Conservation (phyloP, 2,329 filamentous ascomycete species). For the Colletotrichum tanaceti region DNA sequence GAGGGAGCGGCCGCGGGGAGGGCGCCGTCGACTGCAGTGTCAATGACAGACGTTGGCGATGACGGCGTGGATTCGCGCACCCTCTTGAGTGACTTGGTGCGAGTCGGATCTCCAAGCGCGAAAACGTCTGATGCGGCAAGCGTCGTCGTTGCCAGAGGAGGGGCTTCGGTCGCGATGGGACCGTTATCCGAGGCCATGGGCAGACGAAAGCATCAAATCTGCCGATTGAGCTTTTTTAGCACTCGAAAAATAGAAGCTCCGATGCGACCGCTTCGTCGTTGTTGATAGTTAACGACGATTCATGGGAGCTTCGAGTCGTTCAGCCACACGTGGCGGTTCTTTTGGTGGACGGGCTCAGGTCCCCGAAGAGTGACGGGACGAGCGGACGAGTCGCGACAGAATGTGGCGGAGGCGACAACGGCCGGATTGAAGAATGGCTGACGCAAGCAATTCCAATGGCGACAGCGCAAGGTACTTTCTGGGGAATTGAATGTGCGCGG, state of each 20-base stretch:
- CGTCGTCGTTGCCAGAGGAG: slow-evolving; percentile 53
- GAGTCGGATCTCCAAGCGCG: slow-evolving; percentile 51
- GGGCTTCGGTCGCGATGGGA: slow-evolving; percentile 64
- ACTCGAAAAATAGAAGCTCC: slow-evolving; percentile 2
- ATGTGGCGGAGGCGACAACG: slow-evolving; percentile 34
- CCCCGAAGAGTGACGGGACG: slow-evolving; percentile 39
- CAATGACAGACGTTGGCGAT: slow-evolving; percentile 49
- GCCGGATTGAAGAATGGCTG: slow-evolving; percentile 30
- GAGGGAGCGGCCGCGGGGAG: slow-evolving; percentile 18
- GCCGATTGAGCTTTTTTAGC: slow-evolving; percentile 9
- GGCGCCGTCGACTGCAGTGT: slow-evolving; percentile 36
- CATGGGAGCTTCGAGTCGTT: slow-evolving; percentile 39
- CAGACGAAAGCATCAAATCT: slow-evolving; percentile 34
- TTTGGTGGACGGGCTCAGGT: slow-evolving; percentile 33
- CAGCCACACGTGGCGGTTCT: slow-evolving; percentile 40
- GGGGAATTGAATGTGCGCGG: slow-evolving; percentile 14
- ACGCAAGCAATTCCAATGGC: slow-evolving; percentile 16
- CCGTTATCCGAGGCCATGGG: slow-evolving; percentile 67
- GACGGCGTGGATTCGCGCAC: slow-evolving; percentile 56
- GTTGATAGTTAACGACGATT: slow-evolving; percentile 34
- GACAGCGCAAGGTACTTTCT: background rate
- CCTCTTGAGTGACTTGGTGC: slow-evolving; percentile 56
- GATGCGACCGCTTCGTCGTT: slow-evolving; percentile 34
- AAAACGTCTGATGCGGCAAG: slow-evolving; percentile 55
- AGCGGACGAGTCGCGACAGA: slow-evolving; percentile 37